phyloP scores from a whole-genome alignment of 805 yeast genomes.

The Torulaspora microellipsoides region DNA sequence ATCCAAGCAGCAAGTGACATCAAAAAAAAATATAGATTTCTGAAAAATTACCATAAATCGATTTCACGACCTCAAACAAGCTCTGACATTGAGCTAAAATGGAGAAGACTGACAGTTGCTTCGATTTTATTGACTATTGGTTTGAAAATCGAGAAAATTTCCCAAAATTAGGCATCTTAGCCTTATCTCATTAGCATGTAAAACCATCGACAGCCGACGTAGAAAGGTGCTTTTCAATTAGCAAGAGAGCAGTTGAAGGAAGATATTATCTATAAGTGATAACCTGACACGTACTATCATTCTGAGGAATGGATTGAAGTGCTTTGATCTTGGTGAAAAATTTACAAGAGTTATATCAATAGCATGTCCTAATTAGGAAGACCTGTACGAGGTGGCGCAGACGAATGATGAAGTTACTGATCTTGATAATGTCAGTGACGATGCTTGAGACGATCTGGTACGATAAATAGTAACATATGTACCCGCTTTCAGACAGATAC shows the following conservation, averaged over 20 bases:
- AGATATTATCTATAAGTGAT: not conserved
- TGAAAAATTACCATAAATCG: not conserved
- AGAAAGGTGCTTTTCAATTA: constrained; percentile 1
- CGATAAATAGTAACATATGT: too few species aligned
- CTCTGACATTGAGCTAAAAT: not conserved
- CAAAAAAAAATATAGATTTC: not conserved
- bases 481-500: too few species aligned
- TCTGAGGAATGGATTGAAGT: constrained; percentile 1
- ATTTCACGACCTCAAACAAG: not conserved
- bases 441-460: not conserved
- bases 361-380: not conserved
- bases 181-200: not conserved
- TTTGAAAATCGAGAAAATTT: constrained; percentile 1
- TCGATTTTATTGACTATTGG: constrained; percentile 5
- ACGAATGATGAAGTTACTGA: not conserved
- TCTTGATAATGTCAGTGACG: constrained; percentile 1
- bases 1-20: not conserved
- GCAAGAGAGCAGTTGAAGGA: constrained; percentile 1
- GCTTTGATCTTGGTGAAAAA: not conserved
- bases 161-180: constrained; percentile 1
- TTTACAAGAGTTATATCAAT: not conserved
- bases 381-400: not conserved
- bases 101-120: not conserved
- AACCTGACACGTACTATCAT: not conserved
- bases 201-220: constrained; percentile 1